phyloP scores from a whole-genome alignment of 2,329 filamentous ascomycete genomes.

The Didymellaceae sp. region DNA sequence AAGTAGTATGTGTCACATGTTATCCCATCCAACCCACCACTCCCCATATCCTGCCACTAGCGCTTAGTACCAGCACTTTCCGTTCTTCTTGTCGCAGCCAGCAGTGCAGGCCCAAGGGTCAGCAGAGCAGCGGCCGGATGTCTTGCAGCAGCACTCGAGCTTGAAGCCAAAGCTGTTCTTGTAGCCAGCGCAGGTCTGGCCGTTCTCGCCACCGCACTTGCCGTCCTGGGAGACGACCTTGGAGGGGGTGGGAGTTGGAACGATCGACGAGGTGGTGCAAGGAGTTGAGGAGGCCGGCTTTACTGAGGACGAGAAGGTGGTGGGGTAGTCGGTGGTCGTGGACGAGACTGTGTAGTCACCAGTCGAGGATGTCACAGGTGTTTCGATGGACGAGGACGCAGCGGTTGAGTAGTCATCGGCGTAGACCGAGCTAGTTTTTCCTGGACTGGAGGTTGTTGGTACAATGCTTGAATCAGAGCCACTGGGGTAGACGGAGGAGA shows the following conservation, averaged over 20 bases:
- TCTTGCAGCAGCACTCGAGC: conserved; percentile 37
- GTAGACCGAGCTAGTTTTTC: conserved; percentile 16
- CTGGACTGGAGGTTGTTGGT: conserved; percentile 17
- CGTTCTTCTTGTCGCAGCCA: conserved; percentile 39
- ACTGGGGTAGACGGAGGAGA: conserved; percentile 1
- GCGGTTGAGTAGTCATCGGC: conserved; percentile 6
- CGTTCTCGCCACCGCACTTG: conserved; percentile 32
- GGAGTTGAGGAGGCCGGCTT: conserved; percentile 19
- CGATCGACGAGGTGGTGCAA: conserved; percentile 17
- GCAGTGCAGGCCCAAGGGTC: conserved; percentile 30
- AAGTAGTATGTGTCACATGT: conserved; percentile 1
- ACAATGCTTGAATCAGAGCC: conserved; percentile 11
- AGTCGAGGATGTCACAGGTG: conserved; percentile 5
- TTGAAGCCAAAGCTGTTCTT: conserved; percentile 24
- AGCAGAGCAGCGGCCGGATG: conserved; percentile 29
- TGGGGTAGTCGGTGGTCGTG: conserved; percentile 1
- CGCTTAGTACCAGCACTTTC: conserved; percentile 33
- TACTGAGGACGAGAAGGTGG: conserved; percentile 13
- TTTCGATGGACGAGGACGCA: neutral
- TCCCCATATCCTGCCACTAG: neutral
- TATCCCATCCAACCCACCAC: neutral
- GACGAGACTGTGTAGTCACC: conserved; percentile 1
- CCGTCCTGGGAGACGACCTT: conserved; percentile 31
- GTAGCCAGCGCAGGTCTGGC: conserved; percentile 37
- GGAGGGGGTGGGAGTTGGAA: conserved; percentile 23